phyloP scores from a whole-genome alignment of 495 filamentous ascomycete species.

The Podospora pseudocomata region DNA sequence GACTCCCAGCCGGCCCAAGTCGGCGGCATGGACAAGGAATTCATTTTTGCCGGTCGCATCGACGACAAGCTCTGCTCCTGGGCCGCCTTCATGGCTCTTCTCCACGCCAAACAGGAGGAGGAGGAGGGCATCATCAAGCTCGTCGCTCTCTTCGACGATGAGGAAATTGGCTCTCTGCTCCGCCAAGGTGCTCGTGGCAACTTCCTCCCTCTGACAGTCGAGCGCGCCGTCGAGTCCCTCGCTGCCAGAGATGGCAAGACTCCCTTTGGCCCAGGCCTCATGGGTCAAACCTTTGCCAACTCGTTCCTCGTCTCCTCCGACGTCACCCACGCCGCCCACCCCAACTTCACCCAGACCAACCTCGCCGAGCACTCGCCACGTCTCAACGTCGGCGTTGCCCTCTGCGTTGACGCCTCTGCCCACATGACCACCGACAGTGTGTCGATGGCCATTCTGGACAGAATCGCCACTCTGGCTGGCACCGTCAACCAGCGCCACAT shows the following conservation, averaged over 20 bases:
- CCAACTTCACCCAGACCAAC: conserved; percentile 81
- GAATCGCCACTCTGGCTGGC: conserved; percentile 66
- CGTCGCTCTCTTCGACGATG: conserved; percentile 89
- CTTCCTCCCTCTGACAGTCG: conserved; percentile 74
- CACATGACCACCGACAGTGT: conserved; percentile 91
- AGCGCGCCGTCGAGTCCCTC: conserved; percentile 75
- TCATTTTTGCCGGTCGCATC: conserved; percentile 92
- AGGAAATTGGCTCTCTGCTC: conserved; percentile 87
- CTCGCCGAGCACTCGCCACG: conserved; percentile 79
- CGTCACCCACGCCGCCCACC: conserved; percentile 91
- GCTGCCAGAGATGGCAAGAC: conserved; percentile 21
- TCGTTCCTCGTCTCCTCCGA: conserved; percentile 91
- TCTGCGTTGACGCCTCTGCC: conserved; percentile 83
- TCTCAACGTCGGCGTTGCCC: conserved; percentile 83
- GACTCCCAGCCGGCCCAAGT: conserved; percentile 82
- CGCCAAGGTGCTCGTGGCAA: conserved; percentile 88
- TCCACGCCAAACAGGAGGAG: conserved; percentile 56
- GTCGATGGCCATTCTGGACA: conserved; percentile 68
- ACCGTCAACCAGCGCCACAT: conserved; percentile 83
- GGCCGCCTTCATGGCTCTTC: conserved; percentile 80
- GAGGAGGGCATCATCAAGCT: conserved; percentile 67
- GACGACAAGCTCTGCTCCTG: conserved; percentile 97
- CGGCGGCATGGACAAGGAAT: conserved; percentile 84
- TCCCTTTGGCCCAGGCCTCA: conserved; percentile 58
- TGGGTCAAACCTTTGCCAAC: conserved; percentile 84